These are phyloP conservation scores for Hypericum androsaemum DNA, from an alignment of 345 rosid genomes.

Conservation along the genomic window DNA sequence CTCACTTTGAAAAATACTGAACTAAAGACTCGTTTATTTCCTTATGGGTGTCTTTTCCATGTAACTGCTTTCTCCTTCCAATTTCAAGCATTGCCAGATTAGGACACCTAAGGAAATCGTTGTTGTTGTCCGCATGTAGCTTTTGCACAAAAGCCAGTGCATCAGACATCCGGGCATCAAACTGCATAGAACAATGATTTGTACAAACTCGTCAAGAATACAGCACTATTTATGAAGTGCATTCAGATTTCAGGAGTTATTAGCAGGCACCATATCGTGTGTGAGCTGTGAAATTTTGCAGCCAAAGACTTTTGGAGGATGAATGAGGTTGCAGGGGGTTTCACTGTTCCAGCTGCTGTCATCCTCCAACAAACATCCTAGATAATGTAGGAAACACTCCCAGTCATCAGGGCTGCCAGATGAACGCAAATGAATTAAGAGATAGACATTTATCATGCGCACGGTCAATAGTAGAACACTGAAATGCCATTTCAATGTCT, in stretches of 20 bases:
- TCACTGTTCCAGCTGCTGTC: conserved; percentile 48
- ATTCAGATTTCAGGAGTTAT: conserved; percentile 11
- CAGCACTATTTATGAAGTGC: neutral
- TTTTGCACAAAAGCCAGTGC: conserved; percentile 59
- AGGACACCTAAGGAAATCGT: conserved; percentile 54
- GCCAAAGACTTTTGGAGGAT: conserved; percentile 35
- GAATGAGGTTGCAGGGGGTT: conserved; percentile 32
- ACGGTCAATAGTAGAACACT: neutral
- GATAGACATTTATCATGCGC: conserved; percentile 10
- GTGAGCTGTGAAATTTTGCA: conserved; percentile 54
- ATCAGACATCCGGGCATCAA: conserved; percentile 60
- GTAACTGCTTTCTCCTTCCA: conserved; percentile 62
- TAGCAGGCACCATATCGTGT: conserved; percentile 59
- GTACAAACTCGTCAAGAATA: conserved; percentile 11
- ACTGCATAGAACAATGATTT: conserved; percentile 37
- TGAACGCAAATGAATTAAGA: conserved; percentile 25
- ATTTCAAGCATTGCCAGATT: conserved; percentile 76
- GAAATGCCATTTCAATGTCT: no score
- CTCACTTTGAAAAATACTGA: conserved; percentile 63
- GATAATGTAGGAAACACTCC: conserved; percentile 88
- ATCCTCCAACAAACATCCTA: conserved; percentile 88
- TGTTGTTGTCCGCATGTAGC: conserved; percentile 39
- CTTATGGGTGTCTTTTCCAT: conserved; percentile 52
- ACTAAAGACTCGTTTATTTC: conserved; percentile 51
- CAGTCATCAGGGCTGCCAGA: conserved; percentile 95